Base-by-base conservation (phyloP, 164 flowering plant species). In the Taxillus chinensis region DNA sequence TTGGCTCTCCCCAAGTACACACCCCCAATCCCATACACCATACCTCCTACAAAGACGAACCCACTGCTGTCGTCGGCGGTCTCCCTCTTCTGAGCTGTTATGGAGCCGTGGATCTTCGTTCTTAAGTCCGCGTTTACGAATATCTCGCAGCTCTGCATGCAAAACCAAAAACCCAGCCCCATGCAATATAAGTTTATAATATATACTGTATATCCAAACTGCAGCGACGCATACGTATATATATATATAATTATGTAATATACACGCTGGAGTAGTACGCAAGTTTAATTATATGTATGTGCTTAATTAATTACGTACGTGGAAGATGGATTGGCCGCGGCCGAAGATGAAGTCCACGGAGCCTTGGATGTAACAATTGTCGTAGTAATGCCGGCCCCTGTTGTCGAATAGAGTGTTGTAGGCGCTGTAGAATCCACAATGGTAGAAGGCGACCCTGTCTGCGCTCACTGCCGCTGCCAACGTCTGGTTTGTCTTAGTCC, bases 301-400 rank as follows among this genome's bases (percentile, higher is more conserved):
- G 27, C 27, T 27, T 27, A 27, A 27, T 27, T 2, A 48, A 48
- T 4, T 9, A 39, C 52, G 38, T 5, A 57, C 48, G 8, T 77
- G 70, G 69, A 74, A 83, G 12, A 80, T 16, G 42, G 84, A 82
- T 57, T 70, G 78, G 55, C 71, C 95, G 8, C 80, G 88, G 55
- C 98, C 98, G 46, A 86, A 92, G 45, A 92, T 86, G 80, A 89
- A 84, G 65, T 89, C 98, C 5, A 92, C 73, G 39, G 96, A 82
- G 67, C 98, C 98, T n/a, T 88, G 95, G 62, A 92, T 83, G 78
- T 89, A 89, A 71, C 96, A 89, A 10, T 67, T 71, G 3, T 82
- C 79, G 39, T 87, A 88, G 71, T 78, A 88, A 65, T 90, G 97
- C 27, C 88, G 70, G 55, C 95, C 97, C 67, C 73, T 87, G 60